Percentiles rank a stretch among this genome's conserved stretches.
Conservation (phyloP, 768 basidiomycete species). For the Rubroboletus satanas region DNA sequence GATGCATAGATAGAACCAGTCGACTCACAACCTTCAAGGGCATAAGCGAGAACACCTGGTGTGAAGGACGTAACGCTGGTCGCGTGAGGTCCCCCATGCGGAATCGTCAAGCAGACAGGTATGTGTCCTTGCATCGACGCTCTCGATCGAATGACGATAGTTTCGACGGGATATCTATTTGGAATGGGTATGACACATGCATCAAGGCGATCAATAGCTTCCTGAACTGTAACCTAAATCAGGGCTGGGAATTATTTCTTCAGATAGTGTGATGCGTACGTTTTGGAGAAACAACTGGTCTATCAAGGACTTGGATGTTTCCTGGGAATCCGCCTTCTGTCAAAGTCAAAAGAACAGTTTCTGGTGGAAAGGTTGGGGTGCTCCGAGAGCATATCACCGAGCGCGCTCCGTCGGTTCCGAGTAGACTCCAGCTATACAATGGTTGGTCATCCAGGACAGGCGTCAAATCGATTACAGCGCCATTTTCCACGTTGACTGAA, state of each 20-base stretch:
- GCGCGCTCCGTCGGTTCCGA: constrained; percentile 43
- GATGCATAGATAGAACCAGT: not conserved
- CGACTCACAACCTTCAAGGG: constrained; percentile 57
- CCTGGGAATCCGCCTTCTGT: constrained; percentile 11
- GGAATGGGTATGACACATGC: constrained; percentile 35
- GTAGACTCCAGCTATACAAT: constrained; percentile 52
- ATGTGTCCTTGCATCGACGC: constrained; percentile 14
- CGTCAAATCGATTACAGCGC: constrained; percentile 35
- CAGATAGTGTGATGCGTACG: constrained; percentile 30
- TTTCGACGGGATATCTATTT: constrained; percentile 46
- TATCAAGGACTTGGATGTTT: constrained; percentile 42
- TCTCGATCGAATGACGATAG: constrained; percentile 45
- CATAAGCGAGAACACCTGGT: constrained; percentile 41
- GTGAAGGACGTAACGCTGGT: constrained; percentile 46
- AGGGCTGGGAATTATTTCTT: not conserved
- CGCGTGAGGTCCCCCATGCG: constrained; percentile 65
- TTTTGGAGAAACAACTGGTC: constrained; percentile 36
- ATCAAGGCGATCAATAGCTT: not conserved
- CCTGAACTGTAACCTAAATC: constrained; percentile 33
- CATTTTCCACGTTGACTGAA: constrained; percentile 39
- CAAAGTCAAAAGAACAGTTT: constrained; percentile 47
- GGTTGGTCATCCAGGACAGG: constrained; percentile 11
- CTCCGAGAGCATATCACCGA: constrained; percentile 50
- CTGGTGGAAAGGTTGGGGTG: constrained; percentile 42
- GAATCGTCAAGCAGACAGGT: constrained; percentile 47